A percentile compares a stretch with the other conserved stretches of the same genome.
phyloP scores from a whole-genome alignment of 805 yeast species.

The Teunomyces barrocoloradensis region DNA sequence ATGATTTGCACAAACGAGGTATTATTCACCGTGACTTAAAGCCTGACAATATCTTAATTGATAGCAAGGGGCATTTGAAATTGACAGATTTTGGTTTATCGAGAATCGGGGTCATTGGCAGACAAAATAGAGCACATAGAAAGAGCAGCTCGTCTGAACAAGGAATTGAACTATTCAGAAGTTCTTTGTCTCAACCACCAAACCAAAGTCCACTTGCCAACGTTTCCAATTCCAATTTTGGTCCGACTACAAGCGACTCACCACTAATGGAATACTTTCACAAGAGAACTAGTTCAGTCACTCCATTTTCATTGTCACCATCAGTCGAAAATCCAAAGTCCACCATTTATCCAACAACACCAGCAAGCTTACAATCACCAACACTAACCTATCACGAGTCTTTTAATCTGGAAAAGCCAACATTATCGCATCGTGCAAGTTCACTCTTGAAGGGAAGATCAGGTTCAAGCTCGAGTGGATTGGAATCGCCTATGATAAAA shows the following conservation, averaged over 20 bases:
- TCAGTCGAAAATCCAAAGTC: conserved; percentile 27
- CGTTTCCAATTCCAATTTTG: conserved; percentile 13
- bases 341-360: conserved; percentile 6
- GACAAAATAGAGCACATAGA: conserved; percentile 54
- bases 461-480: conserved; percentile 39
- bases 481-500: conserved; percentile 48
- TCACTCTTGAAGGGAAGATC: conserved; percentile 14
- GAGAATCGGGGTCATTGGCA: conserved; percentile 79
- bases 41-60: conserved; percentile 91
- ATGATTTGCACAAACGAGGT: conserved; percentile 82
- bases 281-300: conserved; percentile 40
- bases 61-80: conserved; percentile 82
- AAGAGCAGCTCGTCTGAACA: conserved; percentile 43
- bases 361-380: conserved; percentile 12
- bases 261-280: conserved; percentile 25
- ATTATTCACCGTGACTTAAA: conserved; percentile 93
- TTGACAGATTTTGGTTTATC: conserved; percentile 94
- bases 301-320: conserved; percentile 46
- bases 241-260: conserved; percentile 16
- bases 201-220: conserved; percentile 27
- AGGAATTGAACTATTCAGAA: conserved; percentile 40
- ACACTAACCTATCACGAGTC: conserved; percentile 12
- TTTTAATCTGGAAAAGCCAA: conserved; percentile 7
- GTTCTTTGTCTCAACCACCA: conserved; percentile 16
- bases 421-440: conserved; percentile 7